phyloP scores from a whole-genome alignment of 129 eudicot genomes.

The Scalesia atractyloides region DNA sequence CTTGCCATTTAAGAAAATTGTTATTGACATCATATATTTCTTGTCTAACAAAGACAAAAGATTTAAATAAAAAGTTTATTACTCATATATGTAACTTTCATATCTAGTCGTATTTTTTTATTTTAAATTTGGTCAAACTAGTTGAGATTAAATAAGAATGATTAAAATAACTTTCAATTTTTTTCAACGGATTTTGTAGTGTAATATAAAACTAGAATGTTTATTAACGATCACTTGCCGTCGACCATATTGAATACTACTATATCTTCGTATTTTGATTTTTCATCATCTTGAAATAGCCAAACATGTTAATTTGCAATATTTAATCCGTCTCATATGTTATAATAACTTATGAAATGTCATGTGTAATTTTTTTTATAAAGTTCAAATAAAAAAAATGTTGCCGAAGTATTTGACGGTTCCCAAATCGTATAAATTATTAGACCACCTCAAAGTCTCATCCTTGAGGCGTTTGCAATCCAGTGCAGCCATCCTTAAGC shows the following conservation, averaged over 20 bases:
- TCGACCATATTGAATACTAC: neutral
- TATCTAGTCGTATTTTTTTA: neutral
- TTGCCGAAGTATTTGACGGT: neutral
- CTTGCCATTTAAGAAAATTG: too few relatives aligned
- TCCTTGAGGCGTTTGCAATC: too few relatives aligned
- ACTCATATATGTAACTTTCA: too few relatives aligned
- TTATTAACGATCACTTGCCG: neutral
- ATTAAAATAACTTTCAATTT: neutral
- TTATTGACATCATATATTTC: too few relatives aligned
- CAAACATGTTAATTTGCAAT: conserved; percentile 5
- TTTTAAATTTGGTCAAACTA: neutral
- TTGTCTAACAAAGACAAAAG: too few relatives aligned
- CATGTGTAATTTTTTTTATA: neutral
- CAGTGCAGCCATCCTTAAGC: too few relatives aligned
- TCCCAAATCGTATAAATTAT: neutral
- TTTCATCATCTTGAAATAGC: conserved; percentile 7
- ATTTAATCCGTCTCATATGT: neutral
- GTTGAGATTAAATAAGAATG: neutral
- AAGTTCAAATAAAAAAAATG: neutral
- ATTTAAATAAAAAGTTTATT: too few relatives aligned
- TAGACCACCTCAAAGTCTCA: too few relatives aligned
- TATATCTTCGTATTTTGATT: neutral
- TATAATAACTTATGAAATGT: conserved; percentile 7
- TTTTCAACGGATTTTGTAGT: neutral
- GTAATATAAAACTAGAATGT: neutral